Base-by-base conservation (phyloP, 2,329 filamentous ascomycete species). In the Colletotrichum australisinense region DNA sequence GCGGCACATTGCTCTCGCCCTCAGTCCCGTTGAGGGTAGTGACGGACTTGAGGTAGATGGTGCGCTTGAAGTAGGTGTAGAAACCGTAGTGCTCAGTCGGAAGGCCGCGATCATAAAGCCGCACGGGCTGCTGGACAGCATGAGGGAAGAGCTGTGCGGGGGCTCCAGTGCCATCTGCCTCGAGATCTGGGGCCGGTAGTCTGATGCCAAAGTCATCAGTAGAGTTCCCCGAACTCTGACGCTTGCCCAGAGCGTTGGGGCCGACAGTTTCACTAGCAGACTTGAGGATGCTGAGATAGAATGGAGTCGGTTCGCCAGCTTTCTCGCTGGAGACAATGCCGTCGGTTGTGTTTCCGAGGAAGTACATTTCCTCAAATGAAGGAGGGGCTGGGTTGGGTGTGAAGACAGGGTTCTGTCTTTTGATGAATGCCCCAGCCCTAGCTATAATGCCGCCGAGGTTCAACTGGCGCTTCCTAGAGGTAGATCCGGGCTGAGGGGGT, bases 81-180 rank as follows among this genome's bases (percentile, higher is more conserved):
- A 98, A 98, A 2, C 94, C 95, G 82, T 97, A 98, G 83, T 98
- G 95, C 81, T 98, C 96, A 0, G 92, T 93, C 2, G 89, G 85
- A 32, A 93, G 86, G 22, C 93, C 95, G 24, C 95, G 93, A 81
- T 98, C 94, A 81, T 92, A 98, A 1, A 98, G 89, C 1, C 94
- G 91, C 14, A 98, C 86, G 0, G 95, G 96, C 78, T 98, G 97
- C 73, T 93, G 90, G 0, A 87, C 83, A 0, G 93, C 90, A 8
- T 89, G 86, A 0, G 95, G 94, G 58, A 97, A 90, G 75, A 98
- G 86, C 11, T 89, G 89, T 3, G 94, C 94, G 0, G 93, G 85
- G 1, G 91, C 91, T 0, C 94, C 93, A 1, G 92, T 93, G 57
- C 94, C 94, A 78, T 97, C 92, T 0, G 88, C 77, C 60, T 91